Evolutionary conservation across 2,329 filamentous ascomycete genomes (phyloP), one percentile per base, ranked within the genome.

Genomic region (Zymoseptoria ardabiliae): DNA sequence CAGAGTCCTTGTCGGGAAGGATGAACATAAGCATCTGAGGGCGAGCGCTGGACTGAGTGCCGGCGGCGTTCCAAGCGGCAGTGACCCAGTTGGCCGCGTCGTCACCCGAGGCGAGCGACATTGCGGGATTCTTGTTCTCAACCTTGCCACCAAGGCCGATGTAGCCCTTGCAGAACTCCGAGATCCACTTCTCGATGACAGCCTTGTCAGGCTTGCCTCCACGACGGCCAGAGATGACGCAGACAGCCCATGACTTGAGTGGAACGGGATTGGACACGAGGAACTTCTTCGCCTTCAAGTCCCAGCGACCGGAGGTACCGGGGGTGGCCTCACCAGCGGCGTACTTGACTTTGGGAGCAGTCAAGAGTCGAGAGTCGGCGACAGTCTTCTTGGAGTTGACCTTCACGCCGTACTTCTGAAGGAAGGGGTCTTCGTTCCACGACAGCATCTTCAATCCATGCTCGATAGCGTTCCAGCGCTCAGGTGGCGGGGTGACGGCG

Each of bases 21-120:
- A 97, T 80, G 67, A 93, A 87, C 66, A 97, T 82, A 8, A 99
- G 72, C 3, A 99, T 82, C 70, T 94, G 87, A 0, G 92, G 89
- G 0, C 81, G 79, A 0, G 72, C 69, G 8, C 83, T 79, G 68
- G 78, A 80, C 10, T 79, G 73, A 21, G 81, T 80, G 2, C 82
- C 82, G 2, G 82, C 81, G 2, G 75, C 66, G 17, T 83, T 79
- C 71, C 82, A 88, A 0, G 85, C 53, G 11, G 60, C 60, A n/a
- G 73, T 72, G 28, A 73, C 71, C 62, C 68, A 69, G 0, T 41
- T 55, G 10, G 63, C 70, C 10, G 67, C 65, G 48, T 75, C 72
- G 4, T 64, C 59, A 53, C 66, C 66, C 7, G 55, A 56, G 0
- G 66, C 72, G 53, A 81, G 72, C 1, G 61, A 50, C 30, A 82